Evolutionary conservation across 176 grass and related monocot genomes (phyloP), one percentile per base, ranked within the genome.

Genomic region (Cenchrus fungigraminus): DNA sequence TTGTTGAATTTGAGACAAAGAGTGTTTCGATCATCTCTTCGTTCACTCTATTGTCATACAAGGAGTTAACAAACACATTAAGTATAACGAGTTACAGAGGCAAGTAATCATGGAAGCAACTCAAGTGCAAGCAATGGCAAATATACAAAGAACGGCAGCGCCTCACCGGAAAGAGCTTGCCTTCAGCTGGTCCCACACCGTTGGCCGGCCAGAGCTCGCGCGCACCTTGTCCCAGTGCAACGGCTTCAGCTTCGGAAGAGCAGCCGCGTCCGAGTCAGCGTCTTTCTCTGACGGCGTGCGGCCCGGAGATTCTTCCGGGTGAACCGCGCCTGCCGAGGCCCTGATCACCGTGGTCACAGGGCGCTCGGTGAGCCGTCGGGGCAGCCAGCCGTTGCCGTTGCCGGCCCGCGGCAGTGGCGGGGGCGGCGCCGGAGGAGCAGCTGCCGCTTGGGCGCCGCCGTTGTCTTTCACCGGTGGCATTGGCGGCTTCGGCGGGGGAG

Each of bases 181-280:
- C 65, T 92, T 90, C 45, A 95, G 74, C 77, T 95, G 90, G 78
- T 95, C 93, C 93, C 93, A 95, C 72, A 95, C 93, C 72, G 88
- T 95, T 25, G 83, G 88, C 50, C 90, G 83, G 79, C 89, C 85
- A 17, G 90, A 90, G 93, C 87, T 92, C 47, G 90, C 87, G 32
- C 87, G 85, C 50, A 95, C 88, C 81, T 95, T 95, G 67, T 95
- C 93, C 93, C 93, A 95, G 79, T 94, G 90, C 58, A 95, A 74
- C 60, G 90, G 93, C 79, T 95, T 95, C 79, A 95, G 37, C 79
- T 92, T 92, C 16, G 90, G 85, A 2, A 69, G 82, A 58, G 79
- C 63, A 22, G 54, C 64, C 1, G 45, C 70, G 62, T 81, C 88
- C 28, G 46, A n/a, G 0, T 73, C 87, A 65, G 37, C 34, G 2